Evolutionary conservation across 352 stramenopile species (phyloP), one percentile per base, ranked within the genome.

Genomic region (Pythium scleroteichum): DNA sequence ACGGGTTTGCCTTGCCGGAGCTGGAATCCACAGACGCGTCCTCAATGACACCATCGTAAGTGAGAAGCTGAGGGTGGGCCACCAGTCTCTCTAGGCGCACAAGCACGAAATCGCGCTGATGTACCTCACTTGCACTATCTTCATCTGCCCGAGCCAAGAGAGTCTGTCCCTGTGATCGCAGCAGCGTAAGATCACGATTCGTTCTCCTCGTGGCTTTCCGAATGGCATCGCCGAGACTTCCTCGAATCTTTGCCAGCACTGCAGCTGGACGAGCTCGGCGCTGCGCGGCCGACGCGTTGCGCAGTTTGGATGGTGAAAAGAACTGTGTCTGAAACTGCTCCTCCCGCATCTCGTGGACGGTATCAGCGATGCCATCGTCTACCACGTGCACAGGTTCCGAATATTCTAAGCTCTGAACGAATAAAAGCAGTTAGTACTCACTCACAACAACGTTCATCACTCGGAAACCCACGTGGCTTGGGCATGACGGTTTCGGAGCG

Each of bases 171-270:
- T 78, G 66, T 0, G 78, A 85, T 10, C 78, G 66, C 2, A 91
- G 52, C 40, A 91, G 45, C 10, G 82, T 91, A 33, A 89, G 65
- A 27, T 91, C 82, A 3, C 79, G 70, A 14, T 79, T 81, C 0
- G 66, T 76, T 59, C 75, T 80, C 0, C 82, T 72, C 48, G 76
- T 69, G 0, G 82, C 78, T 45, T 79, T 79, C 4, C 77, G 73
- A 48, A 91, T 69, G 14, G 73, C 56, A 6, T 86, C 82, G 7
- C 82, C 82, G n/a, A 91, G 48, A 4, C 59, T 59, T 27, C 82
- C 79, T 16, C 78, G 79, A 52, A 88, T 83, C 63, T 82, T 89
- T 14, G 59, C 47, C 22, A 74, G 42, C 35, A 69, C 58, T 0
- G 51, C 59, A 40, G 79, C 62, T 3, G 53, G 32, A 40, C 64